A percentile compares a stretch with the other conserved stretches of the same genome.
Evolutionary conservation across 306 rosid species (phyloP).

Genomic region (Phaseolus lunatus): DNA sequence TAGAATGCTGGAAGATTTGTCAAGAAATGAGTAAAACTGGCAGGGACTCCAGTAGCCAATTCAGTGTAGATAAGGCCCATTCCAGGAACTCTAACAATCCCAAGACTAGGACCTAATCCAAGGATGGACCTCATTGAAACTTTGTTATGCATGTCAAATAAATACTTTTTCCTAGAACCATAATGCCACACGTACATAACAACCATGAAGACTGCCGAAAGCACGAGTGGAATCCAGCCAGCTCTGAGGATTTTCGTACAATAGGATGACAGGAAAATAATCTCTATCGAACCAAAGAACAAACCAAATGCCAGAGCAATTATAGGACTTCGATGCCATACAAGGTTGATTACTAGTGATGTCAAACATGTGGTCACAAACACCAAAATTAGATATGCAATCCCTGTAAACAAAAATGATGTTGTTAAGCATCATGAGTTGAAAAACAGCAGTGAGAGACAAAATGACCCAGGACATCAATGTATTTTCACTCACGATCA

Average conservation of each 20-base stretch:
- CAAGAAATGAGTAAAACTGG: constrained; percentile 87
- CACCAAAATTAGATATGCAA: constrained; percentile 64
- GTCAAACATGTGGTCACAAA: constrained; percentile 74
- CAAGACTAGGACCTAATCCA: constrained; percentile 87
- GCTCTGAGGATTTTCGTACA: constrained; percentile 71
- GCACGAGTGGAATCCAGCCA: constrained; percentile 81
- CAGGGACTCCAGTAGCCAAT: constrained; percentile 83
- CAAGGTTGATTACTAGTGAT: constrained; percentile 77
- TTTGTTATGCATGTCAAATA: constrained; percentile 85
- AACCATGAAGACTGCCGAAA: constrained; percentile 64
- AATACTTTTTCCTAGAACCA: constrained; percentile 80
- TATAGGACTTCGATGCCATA: constrained; percentile 69
- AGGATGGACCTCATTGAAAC: constrained; percentile 85
- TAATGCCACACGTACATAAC: constrained; percentile 91
- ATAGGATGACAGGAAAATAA: constrained; percentile 73
- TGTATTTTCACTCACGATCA: not conserved
- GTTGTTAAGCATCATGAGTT: constrained; percentile 41
- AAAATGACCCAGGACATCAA: constrained; percentile 16
- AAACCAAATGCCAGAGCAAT: constrained; percentile 61
- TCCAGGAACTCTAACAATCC: constrained; percentile 94
- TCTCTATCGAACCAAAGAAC: constrained; percentile 73
- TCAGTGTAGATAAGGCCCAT: constrained; percentile 93
- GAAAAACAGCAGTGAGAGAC: constrained; percentile 24
- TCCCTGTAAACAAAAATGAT: constrained; percentile 61
- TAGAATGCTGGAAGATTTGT: constrained; percentile 94